phyloP scores from a whole-genome alignment of 108 stramenopile genomes.

The Cylindrotheca fusiformis region DNA sequence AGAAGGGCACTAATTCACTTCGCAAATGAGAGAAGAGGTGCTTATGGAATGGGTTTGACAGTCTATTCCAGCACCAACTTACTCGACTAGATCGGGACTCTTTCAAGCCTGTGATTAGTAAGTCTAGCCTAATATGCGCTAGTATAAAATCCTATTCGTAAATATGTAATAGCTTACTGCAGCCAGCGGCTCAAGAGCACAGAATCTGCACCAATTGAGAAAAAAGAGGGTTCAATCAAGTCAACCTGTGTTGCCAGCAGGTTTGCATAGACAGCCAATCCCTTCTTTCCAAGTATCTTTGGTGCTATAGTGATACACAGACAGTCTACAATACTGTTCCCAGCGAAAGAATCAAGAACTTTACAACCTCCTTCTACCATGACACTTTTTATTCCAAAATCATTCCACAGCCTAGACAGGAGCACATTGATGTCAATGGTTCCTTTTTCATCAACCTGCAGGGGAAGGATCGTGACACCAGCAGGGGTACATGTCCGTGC shows the following conservation, averaged over 20 bases:
- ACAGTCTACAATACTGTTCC: slow-evolving; percentile 44
- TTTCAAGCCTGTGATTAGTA: neutral
- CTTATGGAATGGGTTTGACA: neutral
- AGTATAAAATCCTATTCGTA: neutral
- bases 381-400: slow-evolving; percentile 55
- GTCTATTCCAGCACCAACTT: neutral
- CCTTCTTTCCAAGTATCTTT: slow-evolving; percentile 35
- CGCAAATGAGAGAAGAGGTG: slow-evolving; percentile 14
- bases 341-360: slow-evolving; percentile 49
- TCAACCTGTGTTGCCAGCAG: neutral
- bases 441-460: slow-evolving; percentile 26
- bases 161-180: neutral
- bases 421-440: slow-evolving; percentile 51
- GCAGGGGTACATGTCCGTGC: slow-evolving; percentile 28
- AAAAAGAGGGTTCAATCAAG: neutral
- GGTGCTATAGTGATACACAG: slow-evolving; percentile 76
- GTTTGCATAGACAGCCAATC: neutral
- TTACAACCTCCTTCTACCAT: slow-evolving; percentile 82
- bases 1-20: slow-evolving; percentile 20
- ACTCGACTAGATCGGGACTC: neutral
- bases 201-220: neutral
- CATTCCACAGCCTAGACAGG: slow-evolving; percentile 30
- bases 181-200: neutral
- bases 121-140: neutral
- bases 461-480: slow-evolving; percentile 49